Percentiles rank a stretch among this genome's conserved stretches.
These are phyloP conservation scores for Platanus orientalis DNA, from an alignment of 164 flowering plant species.

Conservation along the genomic window DNA sequence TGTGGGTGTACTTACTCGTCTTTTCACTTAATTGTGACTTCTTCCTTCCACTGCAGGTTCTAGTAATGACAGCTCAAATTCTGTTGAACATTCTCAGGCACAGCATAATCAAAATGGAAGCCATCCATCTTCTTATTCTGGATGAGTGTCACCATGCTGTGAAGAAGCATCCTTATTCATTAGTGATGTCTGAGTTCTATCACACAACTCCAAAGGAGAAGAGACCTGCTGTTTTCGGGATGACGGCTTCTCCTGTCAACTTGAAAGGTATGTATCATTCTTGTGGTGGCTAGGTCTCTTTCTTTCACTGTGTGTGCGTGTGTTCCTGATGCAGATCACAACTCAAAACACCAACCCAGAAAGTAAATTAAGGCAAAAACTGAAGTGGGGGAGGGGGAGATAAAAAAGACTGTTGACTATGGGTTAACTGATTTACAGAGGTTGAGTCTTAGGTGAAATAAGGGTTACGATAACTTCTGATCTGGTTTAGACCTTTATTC, in stretches of 20 bases:
- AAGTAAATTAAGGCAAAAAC: no score
- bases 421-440: no score
- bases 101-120: slow-evolving; percentile 94
- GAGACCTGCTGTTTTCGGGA: slow-evolving; percentile 95
- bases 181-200: slow-evolving; percentile 98
- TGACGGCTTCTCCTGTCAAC: slow-evolving; percentile 99
- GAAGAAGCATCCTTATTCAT: slow-evolving; percentile 96
- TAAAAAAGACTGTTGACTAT: no score
- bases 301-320: background rate
- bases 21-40: background rate
- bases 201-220: slow-evolving; percentile 89
- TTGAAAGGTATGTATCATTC: slow-evolving; percentile 58
- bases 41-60: slow-evolving; percentile 53
- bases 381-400: no score
- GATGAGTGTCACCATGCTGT: slow-evolving; percentile 99
- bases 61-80: slow-evolving; percentile 99
- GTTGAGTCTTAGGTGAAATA: no score
- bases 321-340: no score
- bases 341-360: no score
- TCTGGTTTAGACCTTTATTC: no score
- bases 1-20: background rate
- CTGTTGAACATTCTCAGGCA: slow-evolving; percentile 92
- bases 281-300: background rate
- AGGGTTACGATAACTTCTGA: no score
- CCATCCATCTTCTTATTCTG: slow-evolving; percentile 82